A percentile compares a stretch with the other conserved stretches of the same genome.
These are phyloP conservation scores for Breviolum minutum DNA, from an alignment of 73 alveolate species.

Conservation along the genomic window DNA sequence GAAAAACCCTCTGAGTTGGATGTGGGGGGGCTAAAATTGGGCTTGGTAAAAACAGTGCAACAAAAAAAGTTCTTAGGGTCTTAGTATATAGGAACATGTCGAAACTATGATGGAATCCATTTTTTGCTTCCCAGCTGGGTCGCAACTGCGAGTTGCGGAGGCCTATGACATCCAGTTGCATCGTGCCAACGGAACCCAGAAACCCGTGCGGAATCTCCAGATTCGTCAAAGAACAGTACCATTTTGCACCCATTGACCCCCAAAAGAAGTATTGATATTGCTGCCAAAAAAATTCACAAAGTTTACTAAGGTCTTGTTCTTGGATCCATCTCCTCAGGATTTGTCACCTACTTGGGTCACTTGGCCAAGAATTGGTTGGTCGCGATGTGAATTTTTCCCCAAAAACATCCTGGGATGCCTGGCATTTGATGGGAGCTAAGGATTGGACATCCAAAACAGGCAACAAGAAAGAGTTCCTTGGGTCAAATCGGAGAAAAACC, in stretches of 20 bases:
- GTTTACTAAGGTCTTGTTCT: not conserved
- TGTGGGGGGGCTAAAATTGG: too few species aligned
- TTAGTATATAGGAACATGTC: not conserved
- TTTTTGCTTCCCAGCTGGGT: too few species aligned
- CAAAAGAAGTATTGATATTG: too few species aligned
- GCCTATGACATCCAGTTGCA: slow-evolving; percentile 31
- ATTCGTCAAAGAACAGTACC: not conserved
- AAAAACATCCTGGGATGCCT: too few species aligned
- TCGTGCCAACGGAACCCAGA: not conserved
- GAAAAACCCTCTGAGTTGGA: not conserved
- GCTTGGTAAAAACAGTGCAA: too few species aligned
- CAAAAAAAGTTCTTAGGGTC: too few species aligned
- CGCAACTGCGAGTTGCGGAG: not conserved
- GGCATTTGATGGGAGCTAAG: not conserved
- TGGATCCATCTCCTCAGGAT: slow-evolving; percentile 23
- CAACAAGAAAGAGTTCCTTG: slow-evolving; percentile 36
- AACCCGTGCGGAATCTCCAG: not conserved
- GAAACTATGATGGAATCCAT: not conserved
- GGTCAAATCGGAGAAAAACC: not conserved
- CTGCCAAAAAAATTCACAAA: too few species aligned
- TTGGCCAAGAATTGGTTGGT: not conserved
- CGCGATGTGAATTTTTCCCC: not conserved
- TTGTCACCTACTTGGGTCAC: slow-evolving; percentile 59
- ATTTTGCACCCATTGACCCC: not conserved
- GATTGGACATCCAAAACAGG: slow-evolving; percentile 86